Percentiles rank a stretch among this genome's conserved stretches.
phyloP scores from a whole-genome alignment of 2,329 filamentous ascomycete genomes.

The Lasiodiplodia sp. region DNA sequence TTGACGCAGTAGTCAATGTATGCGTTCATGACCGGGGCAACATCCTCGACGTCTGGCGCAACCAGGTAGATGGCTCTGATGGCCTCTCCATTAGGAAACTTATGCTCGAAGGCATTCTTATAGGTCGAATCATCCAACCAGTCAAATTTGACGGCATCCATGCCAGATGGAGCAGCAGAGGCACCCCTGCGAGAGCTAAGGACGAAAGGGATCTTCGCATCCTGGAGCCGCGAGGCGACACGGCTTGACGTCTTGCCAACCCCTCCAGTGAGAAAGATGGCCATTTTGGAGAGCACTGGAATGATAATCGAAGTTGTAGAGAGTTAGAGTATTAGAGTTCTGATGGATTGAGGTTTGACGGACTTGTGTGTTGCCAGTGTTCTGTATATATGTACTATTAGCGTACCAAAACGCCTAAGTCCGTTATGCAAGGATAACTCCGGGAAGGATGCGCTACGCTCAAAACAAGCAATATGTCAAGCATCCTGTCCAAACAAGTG shows the following conservation, averaged over 20 bases:
- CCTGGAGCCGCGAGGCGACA: conserved; percentile 47
- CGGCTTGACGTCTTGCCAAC: conserved; percentile 55
- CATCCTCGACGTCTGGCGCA: conserved; percentile 45
- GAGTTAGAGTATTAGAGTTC: background rate
- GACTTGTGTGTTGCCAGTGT: background rate
- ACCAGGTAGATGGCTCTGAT: conserved; percentile 54
- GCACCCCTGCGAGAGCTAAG: conserved; percentile 48
- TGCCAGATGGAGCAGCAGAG: conserved; percentile 6
- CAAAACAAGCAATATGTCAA: background rate
- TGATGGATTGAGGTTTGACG: background rate
- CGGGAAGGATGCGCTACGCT: background rate
- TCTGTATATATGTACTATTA: background rate
- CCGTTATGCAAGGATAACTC: conserved; percentile 4
- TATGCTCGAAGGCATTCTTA: conserved; percentile 41
- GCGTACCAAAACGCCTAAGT: conserved; percentile 7
- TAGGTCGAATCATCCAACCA: conserved; percentile 55
- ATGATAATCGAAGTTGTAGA: conserved; percentile 17
- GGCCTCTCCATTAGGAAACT: conserved; percentile 1
- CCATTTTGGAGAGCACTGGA: conserved; percentile 8
- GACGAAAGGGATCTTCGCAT: conserved; percentile 34
- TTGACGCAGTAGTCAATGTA: conserved; percentile 52
- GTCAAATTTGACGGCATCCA: conserved; percentile 48
- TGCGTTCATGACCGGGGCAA: conserved; percentile 44
- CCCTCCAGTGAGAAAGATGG: conserved; percentile 55
- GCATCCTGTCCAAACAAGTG: background rate